Evolutionary conservation across 805 yeast species (phyloP).

Genomic region (Starmera quercuum): DNA sequence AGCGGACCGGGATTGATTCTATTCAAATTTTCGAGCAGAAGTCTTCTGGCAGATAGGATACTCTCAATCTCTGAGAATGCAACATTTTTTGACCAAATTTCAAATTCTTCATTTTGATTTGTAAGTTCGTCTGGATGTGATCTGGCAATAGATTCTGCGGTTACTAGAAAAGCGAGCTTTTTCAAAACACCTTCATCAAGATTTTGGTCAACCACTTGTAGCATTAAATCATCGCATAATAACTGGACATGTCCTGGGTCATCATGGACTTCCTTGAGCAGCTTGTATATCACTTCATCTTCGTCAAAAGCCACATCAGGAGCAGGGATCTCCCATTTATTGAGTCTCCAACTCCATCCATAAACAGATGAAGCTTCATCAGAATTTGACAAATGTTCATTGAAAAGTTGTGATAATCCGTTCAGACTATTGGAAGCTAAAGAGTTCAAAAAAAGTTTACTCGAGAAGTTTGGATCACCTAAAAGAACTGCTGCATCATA

Average conservation of each 20-base stretch:
- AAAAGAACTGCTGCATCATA: conserved; percentile 36
- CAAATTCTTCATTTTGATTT: conserved; percentile 1
- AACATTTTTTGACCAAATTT: conserved; percentile 30
- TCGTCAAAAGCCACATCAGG: conserved; percentile 29
- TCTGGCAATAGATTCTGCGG: not conserved
- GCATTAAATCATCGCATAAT: conserved; percentile 14
- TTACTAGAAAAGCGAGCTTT: conserved; percentile 3
- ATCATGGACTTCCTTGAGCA: conserved; percentile 41
- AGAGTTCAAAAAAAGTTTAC: conserved; percentile 24
- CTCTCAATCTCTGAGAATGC: conserved; percentile 33
- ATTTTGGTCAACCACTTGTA: conserved; percentile 2
- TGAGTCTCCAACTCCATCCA: conserved; percentile 71
- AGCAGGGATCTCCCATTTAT: conserved; percentile 66
- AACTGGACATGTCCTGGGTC: conserved; percentile 12
- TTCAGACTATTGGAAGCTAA: conserved; percentile 44
- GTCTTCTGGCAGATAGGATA: conserved; percentile 34
- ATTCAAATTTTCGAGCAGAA: conserved; percentile 15
- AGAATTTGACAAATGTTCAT: conserved; percentile 12
- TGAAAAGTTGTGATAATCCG: conserved; percentile 47
- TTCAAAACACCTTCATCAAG: not conserved
- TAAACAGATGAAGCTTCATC: conserved; percentile 25
- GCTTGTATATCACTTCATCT: conserved; percentile 42
- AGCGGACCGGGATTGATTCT: not conserved
- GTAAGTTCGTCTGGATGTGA: not conserved
- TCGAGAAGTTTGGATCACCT: conserved; percentile 5